Conservation (phyloP, 768 basidiomycete species). For the Mycena pura region DNA sequence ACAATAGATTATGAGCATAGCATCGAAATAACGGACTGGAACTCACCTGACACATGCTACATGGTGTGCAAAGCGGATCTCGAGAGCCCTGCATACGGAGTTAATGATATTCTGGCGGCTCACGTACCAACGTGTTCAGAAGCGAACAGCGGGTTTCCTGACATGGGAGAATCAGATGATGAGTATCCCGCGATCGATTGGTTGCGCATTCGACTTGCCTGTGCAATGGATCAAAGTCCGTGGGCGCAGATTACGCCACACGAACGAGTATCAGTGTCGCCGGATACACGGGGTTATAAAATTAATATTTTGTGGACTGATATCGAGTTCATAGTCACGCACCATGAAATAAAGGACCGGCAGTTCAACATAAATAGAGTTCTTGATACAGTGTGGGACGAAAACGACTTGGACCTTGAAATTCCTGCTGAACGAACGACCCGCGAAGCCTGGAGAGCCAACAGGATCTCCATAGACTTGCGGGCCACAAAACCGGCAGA, state of each 20-base stretch:
- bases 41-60: neutral
- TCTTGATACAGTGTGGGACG: slow-evolving; percentile 1
- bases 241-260: neutral
- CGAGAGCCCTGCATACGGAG: neutral
- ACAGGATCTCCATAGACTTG: neutral
- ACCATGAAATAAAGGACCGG: neutral
- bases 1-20: slow-evolving; percentile 1
- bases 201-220: neutral
- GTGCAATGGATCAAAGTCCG: slow-evolving; percentile 1
- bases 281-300: neutral
- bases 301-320: neutral
- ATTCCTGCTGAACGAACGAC: neutral
- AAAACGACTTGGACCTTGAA: neutral
- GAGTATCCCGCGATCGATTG: neutral
- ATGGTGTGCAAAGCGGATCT: neutral
- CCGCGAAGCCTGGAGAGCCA: neutral
- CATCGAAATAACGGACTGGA: slow-evolving; percentile 15
- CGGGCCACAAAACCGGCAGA: neutral
- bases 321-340: neutral
- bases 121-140: too few relatives aligned
- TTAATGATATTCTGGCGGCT: neutral
- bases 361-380: neutral
- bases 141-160: neutral
- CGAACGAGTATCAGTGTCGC: neutral
- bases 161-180: neutral